phyloP scores from a whole-genome alignment of 257 asterid species.

The Primulina tabacum region DNA sequence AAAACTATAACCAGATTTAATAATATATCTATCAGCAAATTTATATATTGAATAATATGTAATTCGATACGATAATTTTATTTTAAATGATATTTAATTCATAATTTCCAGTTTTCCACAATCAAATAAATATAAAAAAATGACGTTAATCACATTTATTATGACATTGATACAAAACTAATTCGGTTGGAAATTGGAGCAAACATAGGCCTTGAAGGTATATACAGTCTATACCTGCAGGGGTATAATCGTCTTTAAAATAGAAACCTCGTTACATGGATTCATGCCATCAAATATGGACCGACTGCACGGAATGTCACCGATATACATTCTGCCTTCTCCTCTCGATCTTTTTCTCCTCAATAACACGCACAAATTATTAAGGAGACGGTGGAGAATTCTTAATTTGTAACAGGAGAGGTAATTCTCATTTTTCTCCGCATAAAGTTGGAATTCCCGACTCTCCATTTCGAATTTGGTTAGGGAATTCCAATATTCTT shows the following conservation, averaged over 20 bases:
- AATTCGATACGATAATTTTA: too few relatives aligned
- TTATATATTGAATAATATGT: too few relatives aligned
- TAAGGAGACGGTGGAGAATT: background rate
- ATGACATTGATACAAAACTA: too few relatives aligned
- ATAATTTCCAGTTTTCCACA: too few relatives aligned
- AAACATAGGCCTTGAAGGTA: too few relatives aligned
- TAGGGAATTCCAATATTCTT: constrained; percentile 23
- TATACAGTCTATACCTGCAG: too few relatives aligned
- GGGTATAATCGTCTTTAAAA: background rate
- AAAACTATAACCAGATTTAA: too few relatives aligned
- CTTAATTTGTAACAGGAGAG: constrained; percentile 10
- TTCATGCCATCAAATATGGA: background rate
- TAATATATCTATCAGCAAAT: too few relatives aligned
- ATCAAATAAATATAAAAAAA: too few relatives aligned
- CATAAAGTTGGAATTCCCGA: constrained; percentile 16
- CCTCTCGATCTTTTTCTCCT: background rate
- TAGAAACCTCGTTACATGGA: background rate
- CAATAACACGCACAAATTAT: background rate
- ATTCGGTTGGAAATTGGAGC: too few relatives aligned
- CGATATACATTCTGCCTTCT: background rate
- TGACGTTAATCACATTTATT: too few relatives aligned
- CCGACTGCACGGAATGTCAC: background rate
- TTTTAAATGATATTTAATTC: too few relatives aligned
- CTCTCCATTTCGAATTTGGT: constrained; percentile 13
- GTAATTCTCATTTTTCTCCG: background rate